phyloP scores from a whole-genome alignment of 305 asterid genomes.

The Petunia hybrid region DNA sequence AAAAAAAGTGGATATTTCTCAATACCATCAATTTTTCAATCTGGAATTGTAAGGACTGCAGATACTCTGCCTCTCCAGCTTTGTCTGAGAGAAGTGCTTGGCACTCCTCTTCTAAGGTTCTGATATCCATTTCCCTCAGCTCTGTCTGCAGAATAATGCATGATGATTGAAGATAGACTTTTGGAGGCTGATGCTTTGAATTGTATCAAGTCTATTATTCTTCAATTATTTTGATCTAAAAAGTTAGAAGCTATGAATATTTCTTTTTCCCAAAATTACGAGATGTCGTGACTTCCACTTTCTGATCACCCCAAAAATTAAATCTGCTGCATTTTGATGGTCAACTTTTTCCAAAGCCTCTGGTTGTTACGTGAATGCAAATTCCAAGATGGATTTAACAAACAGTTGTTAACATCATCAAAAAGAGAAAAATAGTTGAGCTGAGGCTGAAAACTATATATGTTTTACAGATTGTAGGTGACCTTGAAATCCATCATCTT shows the following conservation, averaged over 20 bases:
- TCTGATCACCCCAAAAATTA: slow-evolving; percentile 13
- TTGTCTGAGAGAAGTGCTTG: slow-evolving; percentile 76
- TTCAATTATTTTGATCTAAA: slow-evolving; percentile 9
- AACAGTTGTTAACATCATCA: not conserved
- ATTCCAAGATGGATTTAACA: slow-evolving; percentile 15
- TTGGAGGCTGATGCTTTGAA: slow-evolving; percentile 22
- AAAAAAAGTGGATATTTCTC: slow-evolving; percentile 29
- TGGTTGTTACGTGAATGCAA: slow-evolving; percentile 10
- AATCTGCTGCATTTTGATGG: not conserved
- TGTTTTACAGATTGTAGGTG: slow-evolving; percentile 27
- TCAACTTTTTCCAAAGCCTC: not conserved
- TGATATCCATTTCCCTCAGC: slow-evolving; percentile 62
- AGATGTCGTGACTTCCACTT: slow-evolving; percentile 9
- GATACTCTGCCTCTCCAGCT: slow-evolving; percentile 71
- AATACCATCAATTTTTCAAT: slow-evolving; percentile 68
- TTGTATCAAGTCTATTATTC: not conserved
- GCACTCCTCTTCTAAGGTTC: slow-evolving; percentile 69
- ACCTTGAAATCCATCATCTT: slow-evolving; percentile 64
- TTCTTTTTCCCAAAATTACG: not conserved
- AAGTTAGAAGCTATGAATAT: slow-evolving; percentile 13
- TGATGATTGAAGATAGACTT: slow-evolving; percentile 11
- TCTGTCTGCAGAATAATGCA: slow-evolving; percentile 58
- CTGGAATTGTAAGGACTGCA: slow-evolving; percentile 79
- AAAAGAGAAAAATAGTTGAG: not conserved
- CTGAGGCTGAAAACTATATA: not conserved